Evolutionary conservation across 2,329 filamentous ascomycete genomes (phyloP).

Genomic region (Phialophora expanda): DNA sequence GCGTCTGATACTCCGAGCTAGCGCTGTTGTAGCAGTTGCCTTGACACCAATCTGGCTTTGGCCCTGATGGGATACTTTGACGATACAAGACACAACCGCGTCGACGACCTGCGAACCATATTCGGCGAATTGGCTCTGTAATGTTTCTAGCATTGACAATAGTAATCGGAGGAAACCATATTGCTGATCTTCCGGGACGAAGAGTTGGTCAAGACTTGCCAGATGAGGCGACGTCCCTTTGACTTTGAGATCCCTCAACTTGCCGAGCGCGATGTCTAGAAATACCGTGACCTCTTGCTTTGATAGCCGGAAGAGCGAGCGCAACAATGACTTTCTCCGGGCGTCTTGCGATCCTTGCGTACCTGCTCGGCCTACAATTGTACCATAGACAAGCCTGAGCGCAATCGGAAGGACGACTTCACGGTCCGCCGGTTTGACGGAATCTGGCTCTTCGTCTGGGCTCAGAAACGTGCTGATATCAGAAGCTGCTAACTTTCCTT

Average conservation of each 20-base stretch:
- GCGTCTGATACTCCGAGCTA: conserved; percentile 58
- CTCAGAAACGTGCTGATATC: conserved; percentile 89
- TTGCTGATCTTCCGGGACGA: conserved; percentile 76
- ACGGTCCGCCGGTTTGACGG: conserved; percentile 76
- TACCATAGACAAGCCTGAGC: conserved; percentile 84
- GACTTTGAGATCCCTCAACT: conserved; percentile 66
- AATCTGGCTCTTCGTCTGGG: conserved; percentile 65
- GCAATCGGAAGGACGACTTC: conserved; percentile 80
- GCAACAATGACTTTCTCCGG: conserved; percentile 73
- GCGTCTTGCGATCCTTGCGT: conserved; percentile 79
- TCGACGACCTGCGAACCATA: conserved; percentile 74
- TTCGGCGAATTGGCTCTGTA: conserved; percentile 73
- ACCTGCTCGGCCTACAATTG: conserved; percentile 81
- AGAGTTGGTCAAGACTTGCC: conserved; percentile 59
- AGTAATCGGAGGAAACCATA: conserved; percentile 87
- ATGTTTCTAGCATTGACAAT: conserved; percentile 74
- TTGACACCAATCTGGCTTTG: conserved; percentile 40
- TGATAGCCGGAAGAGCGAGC: conserved; percentile 77
- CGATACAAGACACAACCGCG: conserved; percentile 79
- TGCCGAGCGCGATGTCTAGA: conserved; percentile 78
- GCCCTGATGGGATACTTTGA: conserved; percentile 61
- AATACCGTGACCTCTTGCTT: conserved; percentile 78
- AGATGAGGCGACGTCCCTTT: conserved; percentile 53
- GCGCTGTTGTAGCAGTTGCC: conserved; percentile 42
- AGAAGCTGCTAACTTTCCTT: conserved; percentile 90